Percentiles rank a stretch among this genome's conserved stretches.
Conservation (phyloP, 257 asterid species). For the Solanum commersonii region DNA sequence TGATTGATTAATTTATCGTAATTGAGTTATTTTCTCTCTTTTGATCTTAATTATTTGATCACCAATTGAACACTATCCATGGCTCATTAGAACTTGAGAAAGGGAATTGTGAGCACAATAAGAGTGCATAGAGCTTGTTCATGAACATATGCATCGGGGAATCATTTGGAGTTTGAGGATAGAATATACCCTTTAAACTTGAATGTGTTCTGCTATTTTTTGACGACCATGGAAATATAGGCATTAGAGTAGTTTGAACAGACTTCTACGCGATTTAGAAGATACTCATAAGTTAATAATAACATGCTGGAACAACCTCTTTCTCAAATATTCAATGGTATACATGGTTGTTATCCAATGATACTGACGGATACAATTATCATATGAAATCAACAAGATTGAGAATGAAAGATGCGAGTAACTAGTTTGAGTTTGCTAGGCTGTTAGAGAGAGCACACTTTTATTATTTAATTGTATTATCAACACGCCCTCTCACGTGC, state of each 20-base stretch:
- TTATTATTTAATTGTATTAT: not conserved
- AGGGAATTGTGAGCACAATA: not conserved
- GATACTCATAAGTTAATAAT: not conserved
- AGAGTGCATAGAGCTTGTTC: not conserved
- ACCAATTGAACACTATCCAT: not conserved
- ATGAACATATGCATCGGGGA: not conserved
- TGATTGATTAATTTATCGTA: not conserved
- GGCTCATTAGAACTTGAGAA: not conserved
- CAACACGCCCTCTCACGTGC: not conserved
- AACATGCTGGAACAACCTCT: not conserved
- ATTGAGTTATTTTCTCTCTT: not conserved
- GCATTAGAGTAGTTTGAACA: not conserved
- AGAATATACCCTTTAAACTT: not conserved
- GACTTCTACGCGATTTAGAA: not conserved
- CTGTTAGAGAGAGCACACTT: not conserved
- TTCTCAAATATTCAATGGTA: not conserved
- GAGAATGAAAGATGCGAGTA: not conserved
- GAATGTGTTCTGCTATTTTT: not conserved
- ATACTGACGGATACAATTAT: not conserved
- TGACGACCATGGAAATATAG: not conserved
- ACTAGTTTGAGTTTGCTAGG: not conserved
- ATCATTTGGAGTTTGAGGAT: not conserved
- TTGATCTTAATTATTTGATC: not conserved
- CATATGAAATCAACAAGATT: not conserved
- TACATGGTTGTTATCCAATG: not conserved